A percentile compares a stretch with the other conserved stretches of the same genome.
These are phyloP conservation scores for Trametes elegans DNA, from an alignment of 768 basidiomycete species.

Conservation along the genomic window DNA sequence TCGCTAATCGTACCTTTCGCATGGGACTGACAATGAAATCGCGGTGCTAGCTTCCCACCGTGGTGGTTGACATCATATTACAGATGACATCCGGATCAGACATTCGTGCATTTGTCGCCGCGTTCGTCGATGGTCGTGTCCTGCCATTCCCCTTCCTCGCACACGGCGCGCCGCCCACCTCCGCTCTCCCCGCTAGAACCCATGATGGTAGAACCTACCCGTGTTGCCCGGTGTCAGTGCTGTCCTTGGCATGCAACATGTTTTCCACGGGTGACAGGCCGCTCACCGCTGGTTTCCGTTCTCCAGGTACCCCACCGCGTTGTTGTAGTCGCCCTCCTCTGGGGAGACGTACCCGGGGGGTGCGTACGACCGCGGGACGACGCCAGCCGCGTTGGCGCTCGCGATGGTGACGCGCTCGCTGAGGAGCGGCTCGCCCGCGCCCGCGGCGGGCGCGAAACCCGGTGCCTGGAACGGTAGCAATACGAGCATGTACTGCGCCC, in stretches of 20 bases:
- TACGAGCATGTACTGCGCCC: slow-evolving; percentile 43
- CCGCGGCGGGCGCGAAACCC: slow-evolving; percentile 37
- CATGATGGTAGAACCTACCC: slow-evolving; percentile 17
- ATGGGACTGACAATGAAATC: too few relatives aligned
- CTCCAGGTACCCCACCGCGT: slow-evolving; percentile 49
- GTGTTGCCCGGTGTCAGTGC: too few relatives aligned
- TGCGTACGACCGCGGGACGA: slow-evolving; percentile 43
- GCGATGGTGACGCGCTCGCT: slow-evolving; percentile 41
- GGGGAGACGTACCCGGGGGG: slow-evolving; percentile 51
- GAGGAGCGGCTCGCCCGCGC: slow-evolving; percentile 33
- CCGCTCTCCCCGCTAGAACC: slow-evolving; percentile 11
- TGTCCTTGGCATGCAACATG: not conserved
- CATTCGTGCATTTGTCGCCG: too few relatives aligned
- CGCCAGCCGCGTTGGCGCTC: slow-evolving; percentile 38
- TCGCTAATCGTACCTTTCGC: too few relatives aligned
- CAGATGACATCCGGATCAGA: too few relatives aligned
- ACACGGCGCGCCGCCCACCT: not conserved
- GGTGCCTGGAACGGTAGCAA: slow-evolving; percentile 42
- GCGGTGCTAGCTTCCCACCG: too few relatives aligned
- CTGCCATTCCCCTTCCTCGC: too few relatives aligned
- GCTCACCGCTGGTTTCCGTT: slow-evolving; percentile 53
- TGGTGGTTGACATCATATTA: too few relatives aligned
- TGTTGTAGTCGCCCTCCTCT: slow-evolving; percentile 47
- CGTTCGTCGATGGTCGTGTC: too few relatives aligned
- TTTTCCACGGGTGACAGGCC: not conserved